Conservation (phyloP, 495 filamentous ascomycete genomes). For the Astrothelium subdiscretum region DNA sequence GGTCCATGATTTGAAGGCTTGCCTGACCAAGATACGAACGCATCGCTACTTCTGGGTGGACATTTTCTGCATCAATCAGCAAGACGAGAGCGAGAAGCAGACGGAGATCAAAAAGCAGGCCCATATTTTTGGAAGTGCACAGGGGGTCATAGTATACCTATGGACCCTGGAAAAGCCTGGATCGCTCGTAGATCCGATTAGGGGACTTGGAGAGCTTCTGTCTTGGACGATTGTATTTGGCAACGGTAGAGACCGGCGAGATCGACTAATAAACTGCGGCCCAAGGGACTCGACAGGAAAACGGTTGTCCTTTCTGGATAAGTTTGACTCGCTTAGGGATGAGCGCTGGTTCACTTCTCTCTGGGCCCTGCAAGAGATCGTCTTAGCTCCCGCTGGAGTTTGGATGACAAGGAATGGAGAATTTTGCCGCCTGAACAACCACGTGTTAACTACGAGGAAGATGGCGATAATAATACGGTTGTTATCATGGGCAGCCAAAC, state of each 20-base stretch:
- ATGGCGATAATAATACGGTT: not conserved
- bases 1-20: not conserved
- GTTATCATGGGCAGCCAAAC: not conserved
- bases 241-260: not conserved
- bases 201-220: not conserved
- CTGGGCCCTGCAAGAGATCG: not conserved
- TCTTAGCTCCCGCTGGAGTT: not conserved
- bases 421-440: not conserved
- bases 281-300: not conserved
- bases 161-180: not conserved
- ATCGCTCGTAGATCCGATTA: not conserved
- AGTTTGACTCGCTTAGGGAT: not conserved
- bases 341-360: not conserved
- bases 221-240: not conserved
- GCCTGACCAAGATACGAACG: not conserved
- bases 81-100: not conserved
- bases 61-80: not conserved
- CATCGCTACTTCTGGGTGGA: not conserved
- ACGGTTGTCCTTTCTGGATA: not conserved
- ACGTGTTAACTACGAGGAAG: not conserved
- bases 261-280: not conserved
- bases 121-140: not conserved
- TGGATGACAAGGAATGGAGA: not conserved
- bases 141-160: not conserved
- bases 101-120: not conserved